Base-by-base conservation (phyloP, 2,329 filamentous ascomycete genomes). In the Cordyceps sp. region DNA sequence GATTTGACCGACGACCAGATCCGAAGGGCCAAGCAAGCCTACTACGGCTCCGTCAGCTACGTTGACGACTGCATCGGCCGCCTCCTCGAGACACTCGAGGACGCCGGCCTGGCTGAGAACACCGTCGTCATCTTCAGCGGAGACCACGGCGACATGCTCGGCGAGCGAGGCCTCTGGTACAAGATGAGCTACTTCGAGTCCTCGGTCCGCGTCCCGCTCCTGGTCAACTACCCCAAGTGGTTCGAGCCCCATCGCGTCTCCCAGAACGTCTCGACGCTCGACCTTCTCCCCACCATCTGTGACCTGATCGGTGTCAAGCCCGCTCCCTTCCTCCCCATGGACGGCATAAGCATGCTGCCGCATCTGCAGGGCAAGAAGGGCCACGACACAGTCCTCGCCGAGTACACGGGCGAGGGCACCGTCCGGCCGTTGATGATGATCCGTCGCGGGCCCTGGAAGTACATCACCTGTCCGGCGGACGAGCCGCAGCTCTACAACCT, bases 141-240 rank as follows among this genome's bases (percentile, higher is more conserved):
- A 28, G 86, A 94, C 51, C 86, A 94, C 48, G 86, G 86, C 34
- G 86, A 94, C 55, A 94, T 94, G 86, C 70, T 94, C 7, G 86
- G 86, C 36, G 86, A 94, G 62, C 76, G 84, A 33, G 80, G 81
- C 6, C 62, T 94, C 29, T 94, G 86, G 86, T 86, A 93, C 64
- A 94, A 94, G 67, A 94, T 94, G 86, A 84, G 74, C 49, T 94
- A 90, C 69, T 93, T 85, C 46, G 86, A 94, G 65, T 78, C 78
- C 26, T 93, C 84, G 10, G 83, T 84, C 29, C 78, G 86, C 19
- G 86, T 94, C 16, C 86, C 86, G 2, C 75, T 94, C 50, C 64
- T 94, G 41, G 69, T 93, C 50, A 78, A 84, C 54, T 74, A 86
- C 45, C 86, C 86, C 18, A 65, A 74, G 45, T 68, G 66, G 38